These are phyloP conservation scores for Antitrichia curtipendula DNA, from an alignment of 225 moss, liverwort and hornwort species.

Conservation along the genomic window DNA sequence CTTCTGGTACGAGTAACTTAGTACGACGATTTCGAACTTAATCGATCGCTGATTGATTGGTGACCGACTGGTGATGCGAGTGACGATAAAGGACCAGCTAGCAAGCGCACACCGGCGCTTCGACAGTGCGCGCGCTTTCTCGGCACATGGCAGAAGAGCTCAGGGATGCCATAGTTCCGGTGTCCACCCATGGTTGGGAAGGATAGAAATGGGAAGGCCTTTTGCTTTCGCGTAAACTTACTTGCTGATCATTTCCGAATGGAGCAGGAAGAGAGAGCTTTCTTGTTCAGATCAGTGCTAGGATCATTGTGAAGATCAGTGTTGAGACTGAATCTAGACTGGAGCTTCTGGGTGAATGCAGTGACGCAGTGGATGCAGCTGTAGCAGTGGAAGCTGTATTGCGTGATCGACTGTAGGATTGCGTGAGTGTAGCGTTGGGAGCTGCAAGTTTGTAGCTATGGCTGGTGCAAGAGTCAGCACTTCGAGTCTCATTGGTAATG, in stretches of 20 bases:
- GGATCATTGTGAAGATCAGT: neutral
- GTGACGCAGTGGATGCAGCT: neutral
- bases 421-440: too few relatives aligned
- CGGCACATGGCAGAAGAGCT: neutral
- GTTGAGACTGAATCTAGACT: neutral
- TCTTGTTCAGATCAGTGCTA: neutral
- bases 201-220: neutral
- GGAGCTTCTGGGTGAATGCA: neutral
- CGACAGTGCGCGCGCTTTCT: neutral
- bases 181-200: neutral
- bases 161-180: neutral
- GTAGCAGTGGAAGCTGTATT: neutral
- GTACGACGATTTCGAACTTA: neutral
- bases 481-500: neutral
- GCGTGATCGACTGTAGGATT: neutral
- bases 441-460: neutral
- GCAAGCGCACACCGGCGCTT: neutral
- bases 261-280: slow-evolving; percentile 1
- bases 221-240: too few relatives aligned
- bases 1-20: neutral
- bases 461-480: slow-evolving; percentile 2
- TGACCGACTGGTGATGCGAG: neutral
- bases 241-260: neutral
- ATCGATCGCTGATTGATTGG: neutral
- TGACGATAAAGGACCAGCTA: neutral